Conservation (phyloP, 202 grass and related monocot genomes). For the Brachypodium distachyon region DNA sequence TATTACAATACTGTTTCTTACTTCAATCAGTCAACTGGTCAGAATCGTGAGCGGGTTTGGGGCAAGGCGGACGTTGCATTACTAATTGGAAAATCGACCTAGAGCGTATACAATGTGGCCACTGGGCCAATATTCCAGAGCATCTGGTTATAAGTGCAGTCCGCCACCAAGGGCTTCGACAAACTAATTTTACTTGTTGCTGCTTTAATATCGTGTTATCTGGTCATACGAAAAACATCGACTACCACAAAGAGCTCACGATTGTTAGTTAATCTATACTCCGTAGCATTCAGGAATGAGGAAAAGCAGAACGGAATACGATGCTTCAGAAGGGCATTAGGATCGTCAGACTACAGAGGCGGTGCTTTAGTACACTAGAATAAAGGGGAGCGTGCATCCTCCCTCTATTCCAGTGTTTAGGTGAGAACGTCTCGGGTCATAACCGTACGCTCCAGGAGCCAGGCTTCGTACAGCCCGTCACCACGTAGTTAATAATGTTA, state of each 20-base stretch:
- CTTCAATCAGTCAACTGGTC: no score
- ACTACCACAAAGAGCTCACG: no score
- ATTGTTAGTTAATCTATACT: no score
- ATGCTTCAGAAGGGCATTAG: neutral
- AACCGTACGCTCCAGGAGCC: neutral
- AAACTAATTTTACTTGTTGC: no score
- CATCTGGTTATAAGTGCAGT: no score
- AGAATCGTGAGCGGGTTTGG: neutral
- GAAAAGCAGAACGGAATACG: neutral
- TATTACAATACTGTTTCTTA: neutral
- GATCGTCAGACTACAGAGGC: neutral
- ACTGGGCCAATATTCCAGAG: no score
- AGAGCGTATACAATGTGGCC: neutral
- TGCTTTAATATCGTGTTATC: no score
- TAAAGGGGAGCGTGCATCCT: no score
- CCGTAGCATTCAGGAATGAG: no score
- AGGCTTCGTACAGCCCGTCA: neutral
- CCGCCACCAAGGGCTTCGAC: no score
- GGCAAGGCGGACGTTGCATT: neutral
- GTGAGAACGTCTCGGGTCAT: neutral
- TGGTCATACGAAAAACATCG: neutral
- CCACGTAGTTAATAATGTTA: neutral
- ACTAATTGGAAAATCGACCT: neutral
- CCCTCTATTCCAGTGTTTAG: neutral
- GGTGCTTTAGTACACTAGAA: neutral